Evolutionary conservation across 2,329 filamentous ascomycete genomes (phyloP), one percentile per base, ranked within the genome.

Genomic region (Parastagonospora avenae): DNA sequence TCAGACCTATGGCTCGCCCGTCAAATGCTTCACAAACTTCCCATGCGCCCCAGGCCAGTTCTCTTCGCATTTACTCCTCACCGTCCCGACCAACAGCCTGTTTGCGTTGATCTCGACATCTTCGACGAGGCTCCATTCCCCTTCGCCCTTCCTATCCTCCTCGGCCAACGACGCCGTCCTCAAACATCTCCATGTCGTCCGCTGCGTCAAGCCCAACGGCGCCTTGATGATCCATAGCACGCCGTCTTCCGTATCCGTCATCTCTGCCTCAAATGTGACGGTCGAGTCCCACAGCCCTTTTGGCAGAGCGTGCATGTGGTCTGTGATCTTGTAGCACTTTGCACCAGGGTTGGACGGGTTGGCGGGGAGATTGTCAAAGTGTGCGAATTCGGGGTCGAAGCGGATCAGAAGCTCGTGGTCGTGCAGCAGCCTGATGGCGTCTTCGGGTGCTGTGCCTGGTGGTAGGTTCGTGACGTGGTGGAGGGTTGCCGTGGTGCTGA

Each of bases 351-450:
- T 44, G 1, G 51, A 31, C 8, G 55, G 41, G n/a, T 64, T 59
- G 1, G 56, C 32, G 16, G 69, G 61, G 2, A 68, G 56, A 2
- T 51, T 52, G 33, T 68, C 64, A 59, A 74, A 73, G 54, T 62
- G 61, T 1, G 62, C 55, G 40, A 72, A 60, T 49, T 74, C 72
- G 8, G 72, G 71, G 44, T 74, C 72, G 54, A 74, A 65, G 0
- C 62, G 63, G 44, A 74, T 70, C 19, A 73, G 62, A 30, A 73
- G 52, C 48, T 72, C 71, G 52, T 74, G 72, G 57, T 74, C 66
- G 36, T 71, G 69, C 9, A 74, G 63, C 19, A 47, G 48, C 1
- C 50, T 15, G 32, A 72, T 51, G 3, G 63, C 68, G 4, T 53
- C 33, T 8, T 49, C 42, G 45, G 64, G 61, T 14, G 62, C 55